Evolutionary conservation across 2,329 filamentous ascomycete species (phyloP).

Genomic region (Exophiala sideris): DNA sequence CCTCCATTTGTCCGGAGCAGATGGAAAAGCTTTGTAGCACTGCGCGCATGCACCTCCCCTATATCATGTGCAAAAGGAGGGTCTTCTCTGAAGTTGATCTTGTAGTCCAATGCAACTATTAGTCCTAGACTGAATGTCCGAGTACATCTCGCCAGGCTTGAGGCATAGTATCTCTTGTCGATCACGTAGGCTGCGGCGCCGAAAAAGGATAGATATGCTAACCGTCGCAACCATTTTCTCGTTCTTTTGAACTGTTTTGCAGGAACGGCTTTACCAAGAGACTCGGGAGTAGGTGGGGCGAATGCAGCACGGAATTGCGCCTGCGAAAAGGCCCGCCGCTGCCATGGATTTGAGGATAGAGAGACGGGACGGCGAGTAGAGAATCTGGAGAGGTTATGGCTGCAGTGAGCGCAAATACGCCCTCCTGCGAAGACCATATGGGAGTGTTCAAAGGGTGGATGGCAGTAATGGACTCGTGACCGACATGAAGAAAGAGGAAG

Average conservation of each 20-base stretch:
- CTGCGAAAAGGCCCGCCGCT: slow-evolving; percentile 19
- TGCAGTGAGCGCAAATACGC: slow-evolving; percentile 26
- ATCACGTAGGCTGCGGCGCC: slow-evolving; percentile 62
- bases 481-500: background rate
- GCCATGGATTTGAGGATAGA: background rate
- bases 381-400: slow-evolving; percentile 6
- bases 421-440: slow-evolving; percentile 19
- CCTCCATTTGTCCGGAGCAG: slow-evolving; percentile 84
- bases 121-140: slow-evolving; percentile 79
- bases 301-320: slow-evolving; percentile 43
- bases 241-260: slow-evolving; percentile 69
- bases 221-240: slow-evolving; percentile 72
- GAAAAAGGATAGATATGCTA: slow-evolving; percentile 60
- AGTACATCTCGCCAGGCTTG: slow-evolving; percentile 71
- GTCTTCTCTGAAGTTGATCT: slow-evolving; percentile 84
- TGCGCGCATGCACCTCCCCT: slow-evolving; percentile 74
- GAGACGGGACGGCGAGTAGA: background rate
- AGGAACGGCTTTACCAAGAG: slow-evolving; percentile 67
- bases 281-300: slow-evolving; percentile 72
- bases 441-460: background rate
- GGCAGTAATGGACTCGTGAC: background rate
- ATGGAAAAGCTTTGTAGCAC: slow-evolving; percentile 77
- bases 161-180: slow-evolving; percentile 74
- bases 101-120: slow-evolving; percentile 86
- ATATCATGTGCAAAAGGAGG: slow-evolving; percentile 72